These are phyloP conservation scores for Podaxis sp. DNA, from an alignment of 768 basidiomycete genomes.

Conservation along the genomic window DNA sequence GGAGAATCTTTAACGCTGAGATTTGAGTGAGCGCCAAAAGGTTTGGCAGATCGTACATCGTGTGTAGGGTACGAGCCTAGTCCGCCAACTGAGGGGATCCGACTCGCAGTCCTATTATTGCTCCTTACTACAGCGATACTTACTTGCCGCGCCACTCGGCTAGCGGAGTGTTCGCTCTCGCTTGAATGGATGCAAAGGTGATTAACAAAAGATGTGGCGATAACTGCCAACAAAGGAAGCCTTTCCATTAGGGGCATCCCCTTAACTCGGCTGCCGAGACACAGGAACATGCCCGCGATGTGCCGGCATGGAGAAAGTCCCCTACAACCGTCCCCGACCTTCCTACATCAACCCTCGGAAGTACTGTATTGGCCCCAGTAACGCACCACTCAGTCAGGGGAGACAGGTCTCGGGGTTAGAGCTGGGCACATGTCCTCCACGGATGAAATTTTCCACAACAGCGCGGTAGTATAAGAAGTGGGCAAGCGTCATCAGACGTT, in stretches of 20 bases:
- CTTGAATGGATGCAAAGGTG: not conserved
- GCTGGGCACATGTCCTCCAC: not conserved
- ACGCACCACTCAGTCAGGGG: not conserved
- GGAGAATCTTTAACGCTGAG: not conserved
- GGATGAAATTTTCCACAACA: not conserved
- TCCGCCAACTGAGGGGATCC: not conserved
- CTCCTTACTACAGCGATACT: not conserved
- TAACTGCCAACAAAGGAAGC: not conserved
- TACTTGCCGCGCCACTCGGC: not conserved
- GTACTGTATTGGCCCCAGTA: not conserved
- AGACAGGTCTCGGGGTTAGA: not conserved
- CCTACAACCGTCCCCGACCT: not conserved
- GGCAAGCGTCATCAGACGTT: not conserved
- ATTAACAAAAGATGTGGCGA: not conserved
- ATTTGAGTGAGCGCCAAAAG: too few species aligned
- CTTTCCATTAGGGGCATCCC: not conserved
- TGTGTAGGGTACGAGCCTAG: not conserved
- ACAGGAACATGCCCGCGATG: not conserved
- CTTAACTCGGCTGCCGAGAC: too few species aligned
- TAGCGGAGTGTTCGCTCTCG: not conserved
- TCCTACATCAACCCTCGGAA: not conserved
- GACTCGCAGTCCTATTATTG: not conserved
- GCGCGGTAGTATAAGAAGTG: not conserved
- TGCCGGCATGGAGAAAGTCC: not conserved
- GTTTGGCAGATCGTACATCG: not conserved